Conservation (phyloP, 768 basidiomycete species). For the Leccinum longicurvipes region DNA sequence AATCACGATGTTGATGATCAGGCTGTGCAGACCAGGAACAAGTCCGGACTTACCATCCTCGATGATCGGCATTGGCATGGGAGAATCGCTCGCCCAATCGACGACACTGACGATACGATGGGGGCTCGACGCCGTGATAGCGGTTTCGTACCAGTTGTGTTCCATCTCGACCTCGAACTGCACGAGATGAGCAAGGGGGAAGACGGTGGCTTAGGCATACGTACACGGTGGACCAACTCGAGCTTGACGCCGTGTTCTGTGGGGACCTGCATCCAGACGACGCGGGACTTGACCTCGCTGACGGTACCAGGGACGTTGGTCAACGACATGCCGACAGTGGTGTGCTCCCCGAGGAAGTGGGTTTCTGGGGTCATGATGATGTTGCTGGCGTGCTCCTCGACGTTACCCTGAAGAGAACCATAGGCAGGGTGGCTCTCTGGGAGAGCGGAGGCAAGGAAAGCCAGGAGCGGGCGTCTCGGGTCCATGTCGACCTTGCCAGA, state of each 20-base stretch:
- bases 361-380: constrained; percentile 44
- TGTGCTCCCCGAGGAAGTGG: constrained; percentile 46
- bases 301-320: constrained; percentile 66
- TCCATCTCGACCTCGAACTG: constrained; percentile 90
- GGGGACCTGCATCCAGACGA: constrained; percentile 83
- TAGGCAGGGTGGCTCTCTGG: constrained; percentile 41
- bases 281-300: constrained; percentile 72
- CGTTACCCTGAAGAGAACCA: constrained; percentile 44
- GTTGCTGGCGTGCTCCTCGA: constrained; percentile 46
- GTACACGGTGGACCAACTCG: constrained; percentile 59
- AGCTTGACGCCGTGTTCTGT: constrained; percentile 58
- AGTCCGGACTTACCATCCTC: constrained; percentile 16
- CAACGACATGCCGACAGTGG: constrained; percentile 33
- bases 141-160: constrained; percentile 95
- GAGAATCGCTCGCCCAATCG: constrained; percentile 90
- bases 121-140: constrained; percentile 70
- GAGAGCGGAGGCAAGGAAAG: constrained; percentile 78
- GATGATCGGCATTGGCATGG: constrained; percentile 31
- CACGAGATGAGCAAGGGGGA: background rate
- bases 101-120: constrained; percentile 85
- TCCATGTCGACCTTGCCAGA: constrained; percentile 30
- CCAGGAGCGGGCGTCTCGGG: constrained; percentile 57
- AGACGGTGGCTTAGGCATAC: background rate
- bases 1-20: constrained; percentile 2
- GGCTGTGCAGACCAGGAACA: background rate